A percentile compares a stretch with the other conserved stretches of the same genome.
Conservation (phyloP, 352 stramenopile genomes). For the Peronospora farinosa region DNA sequence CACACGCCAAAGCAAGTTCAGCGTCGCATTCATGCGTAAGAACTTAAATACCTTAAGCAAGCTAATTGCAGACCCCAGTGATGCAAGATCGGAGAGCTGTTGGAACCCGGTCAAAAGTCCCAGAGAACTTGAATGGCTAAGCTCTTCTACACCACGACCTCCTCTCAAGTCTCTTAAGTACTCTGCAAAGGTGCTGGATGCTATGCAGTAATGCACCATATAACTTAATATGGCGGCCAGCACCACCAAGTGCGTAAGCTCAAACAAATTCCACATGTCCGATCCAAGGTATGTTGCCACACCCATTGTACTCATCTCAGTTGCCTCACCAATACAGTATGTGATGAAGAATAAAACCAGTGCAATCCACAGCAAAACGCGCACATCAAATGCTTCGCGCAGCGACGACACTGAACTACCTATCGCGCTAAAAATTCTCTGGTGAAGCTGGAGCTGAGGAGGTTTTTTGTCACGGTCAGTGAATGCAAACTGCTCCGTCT, state of each 20-base stretch:
- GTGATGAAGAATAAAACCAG: slow-evolving; percentile 71
- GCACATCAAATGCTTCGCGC: slow-evolving; percentile 42
- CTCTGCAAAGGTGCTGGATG: slow-evolving; percentile 41
- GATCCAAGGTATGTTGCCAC: slow-evolving; percentile 63
- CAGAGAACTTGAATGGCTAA: slow-evolving; percentile 60
- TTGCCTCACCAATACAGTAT: slow-evolving; percentile 73
- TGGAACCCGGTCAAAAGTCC: slow-evolving; percentile 64
- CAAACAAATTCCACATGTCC: slow-evolving; percentile 87
- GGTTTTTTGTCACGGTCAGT: slow-evolving; percentile 3
- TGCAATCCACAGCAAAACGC: slow-evolving; percentile 58
- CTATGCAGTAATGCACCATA: slow-evolving; percentile 62
- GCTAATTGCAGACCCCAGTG: slow-evolving; percentile 67
- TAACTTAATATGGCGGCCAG: slow-evolving; percentile 57
- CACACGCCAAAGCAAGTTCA: slow-evolving; percentile 82
- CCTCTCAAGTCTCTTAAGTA: slow-evolving; percentile 39
- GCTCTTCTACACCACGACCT: slow-evolving; percentile 35
- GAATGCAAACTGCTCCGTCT: slow-evolving; percentile 38
- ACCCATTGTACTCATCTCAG: slow-evolving; percentile 77
- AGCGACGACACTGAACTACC: slow-evolving; percentile 12
- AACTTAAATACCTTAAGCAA: slow-evolving; percentile 88
- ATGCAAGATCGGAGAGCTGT: slow-evolving; percentile 67
- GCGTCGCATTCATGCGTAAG: slow-evolving; percentile 84
- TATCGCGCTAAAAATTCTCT: slow-evolving; percentile 20
- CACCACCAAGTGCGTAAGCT: slow-evolving; percentile 67
- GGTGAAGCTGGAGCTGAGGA: slow-evolving; percentile 3